Percentiles rank a stretch among this genome's conserved stretches.
Evolutionary conservation across 371 early-diverging fungal species (phyloP).

Genomic region (Amoeboaphelidium protococcarum): DNA sequence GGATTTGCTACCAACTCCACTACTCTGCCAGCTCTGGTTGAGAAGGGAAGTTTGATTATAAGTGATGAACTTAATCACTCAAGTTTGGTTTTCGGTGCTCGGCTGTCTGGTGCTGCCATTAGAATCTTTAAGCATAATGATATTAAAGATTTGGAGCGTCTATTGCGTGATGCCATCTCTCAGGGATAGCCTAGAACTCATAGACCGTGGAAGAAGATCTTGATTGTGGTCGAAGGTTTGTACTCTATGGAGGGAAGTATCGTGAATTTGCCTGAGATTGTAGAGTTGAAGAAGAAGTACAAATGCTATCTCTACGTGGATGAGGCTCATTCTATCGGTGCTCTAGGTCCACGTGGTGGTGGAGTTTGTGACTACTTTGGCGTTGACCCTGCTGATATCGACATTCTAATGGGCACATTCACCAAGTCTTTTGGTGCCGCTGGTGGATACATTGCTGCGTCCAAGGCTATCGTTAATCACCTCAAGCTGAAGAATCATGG

Average conservation of each 20-base stretch:
- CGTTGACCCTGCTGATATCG: conserved; percentile 68
- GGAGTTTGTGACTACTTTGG: conserved; percentile 92
- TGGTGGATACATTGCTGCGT: conserved; percentile 80
- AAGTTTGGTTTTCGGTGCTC: conserved; percentile 83
- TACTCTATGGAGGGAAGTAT: conserved; percentile 98
- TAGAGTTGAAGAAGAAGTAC: conserved; percentile 81
- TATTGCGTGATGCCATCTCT: conserved; percentile 71
- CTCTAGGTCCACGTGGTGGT: conserved; percentile 68
- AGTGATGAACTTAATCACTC: conserved; percentile 95
- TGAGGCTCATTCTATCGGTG: conserved; percentile 99
- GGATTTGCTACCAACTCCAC: conserved; percentile 99
- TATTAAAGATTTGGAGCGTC: conserved; percentile 46
- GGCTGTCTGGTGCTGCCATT: conserved; percentile 81
- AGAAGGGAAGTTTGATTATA: conserved; percentile 76
- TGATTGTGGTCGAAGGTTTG: conserved; percentile 93
- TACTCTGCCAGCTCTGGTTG: conserved; percentile 72
- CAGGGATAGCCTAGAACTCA: conserved; percentile 98
- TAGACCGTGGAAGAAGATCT: conserved; percentile 95
- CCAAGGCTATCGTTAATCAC: conserved; percentile 51
- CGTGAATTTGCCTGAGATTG: conserved; percentile 60
- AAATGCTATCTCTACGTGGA: conserved; percentile 97
- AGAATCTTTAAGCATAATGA: conserved; percentile 91
- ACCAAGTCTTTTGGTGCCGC: conserved; percentile 98
- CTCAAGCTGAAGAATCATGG: conserved; percentile 56
- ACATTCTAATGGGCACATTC: conserved; percentile 98